phyloP scores from a whole-genome alignment of 306 rosid species.

The Rosa multiflora region DNA sequence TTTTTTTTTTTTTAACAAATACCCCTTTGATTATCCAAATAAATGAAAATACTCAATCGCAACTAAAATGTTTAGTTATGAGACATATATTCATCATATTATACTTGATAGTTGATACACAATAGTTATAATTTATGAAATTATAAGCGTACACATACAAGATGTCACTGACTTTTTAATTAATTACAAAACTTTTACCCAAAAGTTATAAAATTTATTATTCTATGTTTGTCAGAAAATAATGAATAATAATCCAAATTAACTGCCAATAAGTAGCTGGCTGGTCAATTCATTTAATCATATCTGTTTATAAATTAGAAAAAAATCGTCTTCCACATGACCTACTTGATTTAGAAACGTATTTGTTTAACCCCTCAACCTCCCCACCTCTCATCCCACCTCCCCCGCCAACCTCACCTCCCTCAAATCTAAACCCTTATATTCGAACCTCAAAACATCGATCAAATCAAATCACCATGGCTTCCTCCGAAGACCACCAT shows the following conservation, averaged over 20 bases:
- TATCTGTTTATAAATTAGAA: not conserved
- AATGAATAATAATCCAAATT: not conserved
- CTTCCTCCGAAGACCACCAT: constrained; percentile 7
- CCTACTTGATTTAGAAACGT: not conserved
- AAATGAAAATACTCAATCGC: no score
- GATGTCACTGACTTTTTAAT: no score
- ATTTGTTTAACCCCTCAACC: not conserved
- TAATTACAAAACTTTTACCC: not conserved
- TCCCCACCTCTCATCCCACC: not conserved
- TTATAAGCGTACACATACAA: no score
- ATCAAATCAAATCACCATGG: constrained; percentile 14
- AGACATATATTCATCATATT: no score
- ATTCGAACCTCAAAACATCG: not conserved
- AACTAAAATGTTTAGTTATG: no score
- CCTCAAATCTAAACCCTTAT: not conserved
- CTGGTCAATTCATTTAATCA: not conserved
- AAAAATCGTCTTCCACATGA: not conserved
- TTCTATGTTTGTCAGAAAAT: not conserved
- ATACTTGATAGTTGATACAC: no score
- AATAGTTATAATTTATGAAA: no score
- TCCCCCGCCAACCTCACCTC: not conserved
- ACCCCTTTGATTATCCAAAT: no score
- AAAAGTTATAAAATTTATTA: not conserved
- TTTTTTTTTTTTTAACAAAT: no score
- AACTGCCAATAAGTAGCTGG: constrained; percentile 1